These are phyloP conservation scores for Xylaria curta DNA, from an alignment of 495 filamentous ascomycete species.

Conservation along the genomic window DNA sequence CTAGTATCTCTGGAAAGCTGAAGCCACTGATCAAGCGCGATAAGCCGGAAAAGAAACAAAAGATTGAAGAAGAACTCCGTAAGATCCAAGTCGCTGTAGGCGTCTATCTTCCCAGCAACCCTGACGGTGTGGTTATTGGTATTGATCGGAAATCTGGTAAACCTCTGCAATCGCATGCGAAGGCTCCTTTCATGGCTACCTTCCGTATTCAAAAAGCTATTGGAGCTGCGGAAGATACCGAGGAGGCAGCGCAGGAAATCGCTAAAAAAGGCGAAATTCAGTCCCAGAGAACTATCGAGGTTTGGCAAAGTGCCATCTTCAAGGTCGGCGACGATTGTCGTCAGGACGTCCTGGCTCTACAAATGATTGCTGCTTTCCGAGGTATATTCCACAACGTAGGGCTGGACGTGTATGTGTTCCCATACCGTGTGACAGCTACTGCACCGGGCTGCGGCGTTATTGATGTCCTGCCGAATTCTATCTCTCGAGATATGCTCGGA, in stretches of 20 bases:
- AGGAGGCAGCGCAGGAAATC: constrained; percentile 51
- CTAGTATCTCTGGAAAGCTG: constrained; percentile 91
- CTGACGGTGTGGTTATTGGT: constrained; percentile 93
- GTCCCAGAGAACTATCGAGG: constrained; percentile 71
- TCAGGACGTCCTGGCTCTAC: constrained; percentile 93
- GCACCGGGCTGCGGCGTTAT: constrained; percentile 98
- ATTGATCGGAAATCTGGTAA: constrained; percentile 98
- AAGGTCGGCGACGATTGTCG: constrained; percentile 99
- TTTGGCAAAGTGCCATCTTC: constrained; percentile 99
- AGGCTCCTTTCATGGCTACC: constrained; percentile 98
- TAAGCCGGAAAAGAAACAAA: constrained; percentile 97
- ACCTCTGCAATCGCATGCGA: constrained; percentile 95
- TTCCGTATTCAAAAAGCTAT: constrained; percentile 91
- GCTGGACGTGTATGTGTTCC: constrained; percentile 95
- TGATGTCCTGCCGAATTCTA: constrained; percentile 95
- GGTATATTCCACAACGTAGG: constrained; percentile 95
- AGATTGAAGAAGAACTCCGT: constrained; percentile 97
- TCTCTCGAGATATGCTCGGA: constrained; percentile 98
- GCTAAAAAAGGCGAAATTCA: constrained; percentile 40
- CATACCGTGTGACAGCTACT: constrained; percentile 97
- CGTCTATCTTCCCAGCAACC: constrained; percentile 96
- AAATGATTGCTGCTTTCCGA: constrained; percentile 97
- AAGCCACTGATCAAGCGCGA: constrained; percentile 90
- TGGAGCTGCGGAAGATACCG: constrained; percentile 53
- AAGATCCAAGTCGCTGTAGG: constrained; percentile 97